These are phyloP conservation scores for Macrocystidia cucumis DNA, from an alignment of 1,284 basidiomycete species.

Conservation along the genomic window DNA sequence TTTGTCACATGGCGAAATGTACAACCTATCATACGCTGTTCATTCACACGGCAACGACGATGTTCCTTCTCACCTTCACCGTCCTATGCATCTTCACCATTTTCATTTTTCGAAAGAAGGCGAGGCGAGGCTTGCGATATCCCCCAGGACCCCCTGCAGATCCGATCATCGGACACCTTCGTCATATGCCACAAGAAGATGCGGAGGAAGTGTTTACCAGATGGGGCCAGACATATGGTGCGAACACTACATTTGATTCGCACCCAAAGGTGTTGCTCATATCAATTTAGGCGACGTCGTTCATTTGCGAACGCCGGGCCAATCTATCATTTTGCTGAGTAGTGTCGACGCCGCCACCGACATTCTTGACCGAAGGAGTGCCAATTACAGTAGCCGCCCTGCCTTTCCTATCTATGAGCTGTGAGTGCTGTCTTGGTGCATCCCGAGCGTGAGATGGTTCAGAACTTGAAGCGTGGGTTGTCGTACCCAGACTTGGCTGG, in stretches of 20 bases:
- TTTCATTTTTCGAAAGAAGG: not conserved
- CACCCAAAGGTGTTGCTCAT: no score
- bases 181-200: not conserved
- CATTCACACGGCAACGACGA: no score
- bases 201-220: not conserved
- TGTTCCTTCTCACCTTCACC: no score
- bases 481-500: conserved; percentile 7
- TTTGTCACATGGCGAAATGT: no score
- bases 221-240: not conserved
- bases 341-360: conserved; percentile 14
- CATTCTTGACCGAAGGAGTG: conserved; percentile 16
- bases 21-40: no score
- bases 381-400: conserved; percentile 16
- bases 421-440: conserved; percentile 4
- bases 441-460: not conserved
- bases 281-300: conserved; percentile 6
- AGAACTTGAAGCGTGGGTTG: not conserved
- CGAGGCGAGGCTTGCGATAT: not conserved
- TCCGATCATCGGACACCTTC: conserved; percentile 1
- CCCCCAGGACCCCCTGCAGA: not conserved
- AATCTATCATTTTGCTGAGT: conserved; percentile 15
- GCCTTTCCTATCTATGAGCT: conserved; percentile 7
- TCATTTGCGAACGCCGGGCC: conserved; percentile 13
- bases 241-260: not conserved
- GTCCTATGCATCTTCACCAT: not conserved